Evolutionary conservation across 352 stramenopile genomes (phyloP).

Genomic region (Globisporangium solare): DNA sequence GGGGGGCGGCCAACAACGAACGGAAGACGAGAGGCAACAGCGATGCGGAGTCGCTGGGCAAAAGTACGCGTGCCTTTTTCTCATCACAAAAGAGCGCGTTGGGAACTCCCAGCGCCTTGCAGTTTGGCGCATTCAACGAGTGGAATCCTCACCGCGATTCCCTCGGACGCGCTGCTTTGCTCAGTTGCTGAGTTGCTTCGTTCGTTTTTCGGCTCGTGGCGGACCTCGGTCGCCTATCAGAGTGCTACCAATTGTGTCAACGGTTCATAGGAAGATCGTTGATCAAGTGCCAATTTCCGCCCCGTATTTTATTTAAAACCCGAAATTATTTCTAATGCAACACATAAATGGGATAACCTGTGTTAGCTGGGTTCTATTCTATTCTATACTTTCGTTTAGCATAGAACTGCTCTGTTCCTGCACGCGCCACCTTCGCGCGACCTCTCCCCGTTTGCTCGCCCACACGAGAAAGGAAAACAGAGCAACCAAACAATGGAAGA

Average conservation of each 20-base stretch:
- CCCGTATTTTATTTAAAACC: no score
- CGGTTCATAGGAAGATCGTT: background rate
- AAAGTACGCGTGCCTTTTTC: background rate
- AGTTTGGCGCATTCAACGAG: background rate
- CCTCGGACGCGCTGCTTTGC: background rate
- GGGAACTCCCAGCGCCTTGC: background rate
- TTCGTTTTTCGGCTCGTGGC: background rate
- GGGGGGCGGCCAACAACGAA: no score
- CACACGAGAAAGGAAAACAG: background rate
- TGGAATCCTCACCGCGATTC: slow-evolving; percentile 1
- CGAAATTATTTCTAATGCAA: no score
- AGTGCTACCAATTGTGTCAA: background rate
- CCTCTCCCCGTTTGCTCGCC: background rate
- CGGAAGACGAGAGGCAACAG: background rate
- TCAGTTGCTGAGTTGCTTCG: background rate
- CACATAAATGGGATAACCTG: no score
- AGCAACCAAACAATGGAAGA: slow-evolving; percentile 35
- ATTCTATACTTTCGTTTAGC: no score
- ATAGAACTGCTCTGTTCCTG: no score
- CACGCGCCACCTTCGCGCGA: background rate
- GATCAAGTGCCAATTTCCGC: no score
- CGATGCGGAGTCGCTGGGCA: background rate
- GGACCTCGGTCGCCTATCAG: no score
- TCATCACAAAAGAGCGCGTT: slow-evolving; percentile 1
- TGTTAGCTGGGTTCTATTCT: no score